Evolutionary conservation across 345 rosid genomes (phyloP).

Genomic region (Populus simonii): DNA sequence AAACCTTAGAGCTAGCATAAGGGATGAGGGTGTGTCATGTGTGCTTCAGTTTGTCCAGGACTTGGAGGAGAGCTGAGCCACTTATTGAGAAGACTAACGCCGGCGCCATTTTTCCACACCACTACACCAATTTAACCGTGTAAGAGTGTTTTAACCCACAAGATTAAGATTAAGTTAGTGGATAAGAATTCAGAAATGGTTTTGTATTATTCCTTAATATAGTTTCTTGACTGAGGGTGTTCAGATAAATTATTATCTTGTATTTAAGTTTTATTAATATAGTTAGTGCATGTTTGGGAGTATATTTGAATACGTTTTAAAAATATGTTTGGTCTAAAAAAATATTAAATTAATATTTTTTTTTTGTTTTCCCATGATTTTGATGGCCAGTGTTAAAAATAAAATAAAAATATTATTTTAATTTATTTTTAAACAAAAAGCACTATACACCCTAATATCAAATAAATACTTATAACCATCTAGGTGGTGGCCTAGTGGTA

Average conservation of each 20-base stretch:
- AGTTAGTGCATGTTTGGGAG: accelerated
- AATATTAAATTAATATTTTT: too few species aligned
- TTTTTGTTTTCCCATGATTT: too few species aligned
- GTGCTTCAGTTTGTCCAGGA: constrained; percentile 8
- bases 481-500: too few species aligned
- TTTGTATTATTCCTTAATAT: too few species aligned
- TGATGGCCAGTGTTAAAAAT: accelerated
- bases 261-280: too few species aligned
- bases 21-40: constrained; percentile 16
- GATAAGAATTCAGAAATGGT: too few species aligned
- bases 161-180: too few species aligned
- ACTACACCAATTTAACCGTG: not conserved
- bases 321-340: too few species aligned
- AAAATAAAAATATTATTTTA: too few species aligned
- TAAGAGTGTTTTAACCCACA: too few species aligned
- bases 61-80: constrained; percentile 13
- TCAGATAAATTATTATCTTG: accelerated
- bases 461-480: too few species aligned
- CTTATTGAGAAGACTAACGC: not conserved
- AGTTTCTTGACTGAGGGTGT: too few species aligned
- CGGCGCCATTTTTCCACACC: not conserved
- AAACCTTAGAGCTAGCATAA: not conserved
- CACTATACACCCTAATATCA: accelerated
- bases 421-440: accelerated
- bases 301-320: accelerated